Conservation (phyloP, 1,284 basidiomycete species). For the Pulveroboletus sp. region DNA sequence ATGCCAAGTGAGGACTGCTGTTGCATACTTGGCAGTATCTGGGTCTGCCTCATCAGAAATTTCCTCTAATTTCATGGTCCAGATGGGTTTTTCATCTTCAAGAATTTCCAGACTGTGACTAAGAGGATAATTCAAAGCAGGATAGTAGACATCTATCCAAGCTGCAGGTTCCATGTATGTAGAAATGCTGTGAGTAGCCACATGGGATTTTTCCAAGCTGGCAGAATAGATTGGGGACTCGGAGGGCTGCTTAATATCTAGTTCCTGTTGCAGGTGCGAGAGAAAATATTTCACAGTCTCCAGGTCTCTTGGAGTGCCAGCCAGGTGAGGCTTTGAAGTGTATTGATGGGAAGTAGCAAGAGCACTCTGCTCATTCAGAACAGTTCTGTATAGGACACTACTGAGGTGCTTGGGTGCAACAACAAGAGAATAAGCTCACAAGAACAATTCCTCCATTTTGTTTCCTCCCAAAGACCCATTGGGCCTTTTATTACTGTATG, state of each 20-base stretch:
- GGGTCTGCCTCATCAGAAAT: constrained; percentile 48
- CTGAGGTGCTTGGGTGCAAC: background rate
- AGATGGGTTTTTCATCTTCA: constrained; percentile 46
- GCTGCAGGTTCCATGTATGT: constrained; percentile 45
- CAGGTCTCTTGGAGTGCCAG: constrained; percentile 52
- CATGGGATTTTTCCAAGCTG: constrained; percentile 48
- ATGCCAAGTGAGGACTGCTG: constrained; percentile 50
- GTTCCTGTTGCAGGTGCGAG: constrained; percentile 47
- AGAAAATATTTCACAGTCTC: constrained; percentile 53
- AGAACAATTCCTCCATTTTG: constrained; percentile 32
- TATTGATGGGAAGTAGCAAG: constrained; percentile 47
- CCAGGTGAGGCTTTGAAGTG: constrained; percentile 53
- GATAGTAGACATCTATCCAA: constrained; percentile 69
- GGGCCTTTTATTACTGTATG: constrained; percentile 15
- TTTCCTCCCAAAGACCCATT: constrained; percentile 23
- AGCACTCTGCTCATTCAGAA: constrained; percentile 51
- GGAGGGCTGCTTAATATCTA: constrained; percentile 40
- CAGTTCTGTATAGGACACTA: constrained; percentile 38
- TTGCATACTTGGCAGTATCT: constrained; percentile 48
- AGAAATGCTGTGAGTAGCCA: constrained; percentile 48
- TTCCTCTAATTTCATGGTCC: constrained; percentile 56
- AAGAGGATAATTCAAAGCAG: constrained; percentile 63
- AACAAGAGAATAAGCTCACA: constrained; percentile 23
- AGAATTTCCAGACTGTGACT: constrained; percentile 51
- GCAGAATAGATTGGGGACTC: constrained; percentile 51